Percentiles rank a stretch among this genome's conserved stretches.
Evolutionary conservation across 148 eudicot genomes (phyloP).

Genomic region (Limonium bicolor): DNA sequence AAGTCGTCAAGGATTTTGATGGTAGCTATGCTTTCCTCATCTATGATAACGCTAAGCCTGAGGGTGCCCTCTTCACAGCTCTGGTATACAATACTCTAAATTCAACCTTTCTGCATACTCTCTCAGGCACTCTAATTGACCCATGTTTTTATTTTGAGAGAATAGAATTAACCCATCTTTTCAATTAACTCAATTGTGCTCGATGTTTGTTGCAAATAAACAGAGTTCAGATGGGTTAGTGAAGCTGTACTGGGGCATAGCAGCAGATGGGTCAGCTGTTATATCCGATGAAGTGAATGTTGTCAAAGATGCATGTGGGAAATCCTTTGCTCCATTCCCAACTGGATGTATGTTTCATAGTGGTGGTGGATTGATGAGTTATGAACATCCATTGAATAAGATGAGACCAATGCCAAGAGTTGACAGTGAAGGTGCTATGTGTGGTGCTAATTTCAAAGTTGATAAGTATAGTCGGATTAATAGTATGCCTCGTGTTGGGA

Average conservation of each 20-base stretch:
- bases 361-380: conserved; percentile 76
- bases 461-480: conserved; percentile 53
- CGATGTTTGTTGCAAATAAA: not conserved
- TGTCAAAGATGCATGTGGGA: conserved; percentile 72
- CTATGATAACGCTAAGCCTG: conserved; percentile 54
- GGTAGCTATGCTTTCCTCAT: conserved; percentile 79
- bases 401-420: conserved; percentile 88
- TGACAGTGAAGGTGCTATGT: conserved; percentile 78
- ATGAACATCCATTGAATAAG: conserved; percentile 92
- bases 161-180: not conserved
- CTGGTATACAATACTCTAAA: conserved; percentile 23
- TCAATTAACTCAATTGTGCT: not conserved
- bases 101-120: not conserved
- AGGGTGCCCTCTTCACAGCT: conserved; percentile 87
- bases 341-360: conserved; percentile 86
- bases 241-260: conserved; percentile 84
- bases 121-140: not conserved
- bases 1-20: conserved; percentile 77
- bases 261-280: conserved; percentile 87
- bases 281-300: conserved; percentile 64
- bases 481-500: conserved; percentile 79
- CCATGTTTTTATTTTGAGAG: not conserved
- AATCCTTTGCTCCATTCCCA: conserved; percentile 96
- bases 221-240: conserved; percentile 86
- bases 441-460: conserved; percentile 82